Percentiles rank a stretch among this genome's conserved stretches.
phyloP scores from a whole-genome alignment of 1,284 basidiomycete genomes.

The Exobasidium cylindrosporum region DNA sequence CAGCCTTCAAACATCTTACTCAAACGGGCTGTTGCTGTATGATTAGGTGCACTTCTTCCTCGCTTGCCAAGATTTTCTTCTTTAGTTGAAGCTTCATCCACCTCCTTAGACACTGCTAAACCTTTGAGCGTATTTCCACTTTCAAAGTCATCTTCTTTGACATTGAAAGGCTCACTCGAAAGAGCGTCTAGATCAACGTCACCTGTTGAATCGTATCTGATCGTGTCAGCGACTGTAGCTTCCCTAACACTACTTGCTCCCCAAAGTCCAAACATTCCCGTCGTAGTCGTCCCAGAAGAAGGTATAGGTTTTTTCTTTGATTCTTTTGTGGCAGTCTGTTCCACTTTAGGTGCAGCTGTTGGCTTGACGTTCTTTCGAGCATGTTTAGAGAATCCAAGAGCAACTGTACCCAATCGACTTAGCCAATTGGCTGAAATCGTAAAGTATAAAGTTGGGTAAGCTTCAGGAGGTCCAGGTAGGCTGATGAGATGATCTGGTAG shows the following conservation, averaged over 20 bases:
- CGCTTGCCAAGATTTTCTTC: background rate
- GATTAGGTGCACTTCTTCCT: background rate
- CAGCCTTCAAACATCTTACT: conserved; percentile 47
- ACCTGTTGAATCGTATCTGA: conserved; percentile 19
- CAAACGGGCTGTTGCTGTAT: conserved; percentile 26
- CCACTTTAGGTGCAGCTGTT: conserved; percentile 3
- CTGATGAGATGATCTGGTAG: conserved; percentile 22
- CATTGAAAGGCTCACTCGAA: conserved; percentile 24
- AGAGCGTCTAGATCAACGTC: conserved; percentile 33
- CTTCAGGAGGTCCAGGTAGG: conserved; percentile 15
- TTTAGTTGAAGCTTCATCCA: background rate
- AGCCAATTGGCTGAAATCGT: conserved; percentile 54
- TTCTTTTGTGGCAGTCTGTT: background rate
- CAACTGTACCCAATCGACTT: conserved; percentile 51
- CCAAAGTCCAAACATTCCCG: conserved; percentile 35
- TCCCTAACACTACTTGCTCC: conserved; percentile 27
- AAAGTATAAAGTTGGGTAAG: conserved; percentile 30
- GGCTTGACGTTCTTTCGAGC: conserved; percentile 16
- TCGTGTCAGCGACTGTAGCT: conserved; percentile 24
- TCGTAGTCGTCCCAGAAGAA: conserved; percentile 15
- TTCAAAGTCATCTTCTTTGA: conserved; percentile 2
- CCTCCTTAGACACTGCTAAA: background rate
- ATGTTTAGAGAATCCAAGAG: conserved; percentile 45
- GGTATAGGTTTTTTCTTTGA: conserved; percentile 20
- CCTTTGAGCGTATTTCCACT: background rate